Conservation (phyloP, 352 stramenopile species). For the Phytopythium delawarense region DNA sequence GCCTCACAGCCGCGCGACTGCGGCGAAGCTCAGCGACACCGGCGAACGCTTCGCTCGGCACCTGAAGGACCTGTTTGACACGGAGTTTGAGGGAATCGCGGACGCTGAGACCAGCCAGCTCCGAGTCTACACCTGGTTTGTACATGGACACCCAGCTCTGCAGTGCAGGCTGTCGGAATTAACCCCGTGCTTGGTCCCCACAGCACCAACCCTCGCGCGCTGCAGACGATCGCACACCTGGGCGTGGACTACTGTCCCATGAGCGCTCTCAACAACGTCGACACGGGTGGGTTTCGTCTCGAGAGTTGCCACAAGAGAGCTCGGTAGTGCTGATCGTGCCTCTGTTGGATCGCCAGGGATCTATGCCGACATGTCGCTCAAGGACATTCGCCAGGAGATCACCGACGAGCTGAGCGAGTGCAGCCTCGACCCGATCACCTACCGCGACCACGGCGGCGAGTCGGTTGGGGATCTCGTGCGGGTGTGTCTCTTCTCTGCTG, state of each 20-base stretch:
- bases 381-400: slow-evolving; percentile 33
- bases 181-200: background rate
- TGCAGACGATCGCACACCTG: slow-evolving; percentile 36
- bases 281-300: slow-evolving; percentile 17
- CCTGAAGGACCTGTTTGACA: slow-evolving; percentile 22
- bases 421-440: slow-evolving; percentile 43
- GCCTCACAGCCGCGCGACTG: slow-evolving; percentile 7
- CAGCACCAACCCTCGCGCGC: slow-evolving; percentile 30
- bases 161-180: background rate
- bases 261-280: slow-evolving; percentile 39
- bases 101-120: slow-evolving; percentile 7
- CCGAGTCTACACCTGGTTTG: slow-evolving; percentile 34
- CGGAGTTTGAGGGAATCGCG: slow-evolving; percentile 8
- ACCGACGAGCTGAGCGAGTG: slow-evolving; percentile 31
- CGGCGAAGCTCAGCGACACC: slow-evolving; percentile 13
- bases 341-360: slow-evolving; percentile 13
- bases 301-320: background rate
- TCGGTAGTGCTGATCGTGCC: background rate
- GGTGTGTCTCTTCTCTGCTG: slow-evolving; percentile 14
- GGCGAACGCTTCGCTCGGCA: slow-evolving; percentile 21
- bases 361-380: slow-evolving; percentile 36
- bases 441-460: slow-evolving; percentile 39
- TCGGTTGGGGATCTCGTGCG: slow-evolving; percentile 42
- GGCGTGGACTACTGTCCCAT: slow-evolving; percentile 36
- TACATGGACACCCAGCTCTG: no score